Conservation (phyloP, 495 filamentous ascomycete species). For the Penicillium fimorum region DNA sequence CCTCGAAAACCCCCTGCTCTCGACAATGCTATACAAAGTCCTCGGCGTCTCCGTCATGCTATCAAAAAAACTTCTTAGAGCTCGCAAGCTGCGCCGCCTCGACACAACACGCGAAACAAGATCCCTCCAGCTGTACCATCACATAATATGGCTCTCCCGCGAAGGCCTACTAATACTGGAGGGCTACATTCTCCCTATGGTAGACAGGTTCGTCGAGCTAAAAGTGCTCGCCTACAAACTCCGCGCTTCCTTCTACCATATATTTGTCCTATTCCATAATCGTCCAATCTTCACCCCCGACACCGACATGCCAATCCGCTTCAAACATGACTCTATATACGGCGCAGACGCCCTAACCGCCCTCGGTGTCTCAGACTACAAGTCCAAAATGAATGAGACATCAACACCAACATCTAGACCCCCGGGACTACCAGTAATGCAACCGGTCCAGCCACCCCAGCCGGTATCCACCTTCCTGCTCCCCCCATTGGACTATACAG, state of each 20-base stretch:
- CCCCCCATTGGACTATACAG: slow-evolving; percentile 77
- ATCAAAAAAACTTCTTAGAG: slow-evolving; percentile 77
- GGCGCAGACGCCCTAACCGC: slow-evolving; percentile 19
- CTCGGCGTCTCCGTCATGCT: slow-evolving; percentile 88
- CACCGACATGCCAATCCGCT: slow-evolving; percentile 32
- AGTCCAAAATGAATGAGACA: slow-evolving; percentile 2
- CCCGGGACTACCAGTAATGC: slow-evolving; percentile 33
- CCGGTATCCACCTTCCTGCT: slow-evolving; percentile 65
- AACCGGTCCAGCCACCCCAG: slow-evolving; percentile 48
- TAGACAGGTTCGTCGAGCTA: slow-evolving; percentile 66
- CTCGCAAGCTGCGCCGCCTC: slow-evolving; percentile 77
- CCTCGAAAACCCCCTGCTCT: slow-evolving; percentile 70
- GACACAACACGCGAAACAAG: slow-evolving; percentile 77
- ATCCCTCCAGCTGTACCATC: slow-evolving; percentile 77
- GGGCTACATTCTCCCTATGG: slow-evolving; percentile 79
- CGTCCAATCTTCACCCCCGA: slow-evolving; percentile 55
- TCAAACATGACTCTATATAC: slow-evolving; percentile 33
- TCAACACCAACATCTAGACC: slow-evolving; percentile 22
- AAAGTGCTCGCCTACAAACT: slow-evolving; percentile 90
- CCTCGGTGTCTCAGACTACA: neutral
- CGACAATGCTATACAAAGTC: slow-evolving; percentile 80
- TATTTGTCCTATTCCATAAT: slow-evolving; percentile 96
- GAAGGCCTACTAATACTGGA: slow-evolving; percentile 87
- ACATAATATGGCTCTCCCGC: slow-evolving; percentile 92
- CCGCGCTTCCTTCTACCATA: slow-evolving; percentile 90